These are phyloP conservation scores for Clarireedia monteithiana DNA, from an alignment of 2,329 filamentous ascomycete species.

Conservation along the genomic window DNA sequence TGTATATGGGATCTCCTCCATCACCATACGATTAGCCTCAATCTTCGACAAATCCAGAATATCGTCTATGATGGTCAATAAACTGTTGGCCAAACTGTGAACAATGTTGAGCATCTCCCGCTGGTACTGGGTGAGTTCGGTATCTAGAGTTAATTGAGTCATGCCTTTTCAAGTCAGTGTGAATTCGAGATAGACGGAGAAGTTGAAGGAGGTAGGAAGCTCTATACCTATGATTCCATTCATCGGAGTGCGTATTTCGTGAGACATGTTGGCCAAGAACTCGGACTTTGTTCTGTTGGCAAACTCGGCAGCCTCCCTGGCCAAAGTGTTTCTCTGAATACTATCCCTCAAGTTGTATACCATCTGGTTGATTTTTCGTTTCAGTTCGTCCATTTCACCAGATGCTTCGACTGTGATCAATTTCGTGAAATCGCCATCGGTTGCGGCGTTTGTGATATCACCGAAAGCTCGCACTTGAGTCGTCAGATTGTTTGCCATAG, in stretches of 20 bases:
- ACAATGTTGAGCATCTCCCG: constrained; percentile 98
- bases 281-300: constrained; percentile 98
- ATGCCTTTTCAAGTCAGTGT: constrained; percentile 32
- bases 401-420: constrained; percentile 95
- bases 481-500: constrained; percentile 60
- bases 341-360: constrained; percentile 90
- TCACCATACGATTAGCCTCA: constrained; percentile 94
- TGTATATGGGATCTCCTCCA: constrained; percentile 96
- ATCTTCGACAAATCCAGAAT: constrained; percentile 72
- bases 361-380: constrained; percentile 99
- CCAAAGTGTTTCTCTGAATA: constrained; percentile 93
- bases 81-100: constrained; percentile 89
- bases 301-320: constrained; percentile 89
- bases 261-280: constrained; percentile 97
- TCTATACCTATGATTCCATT: constrained; percentile 25
- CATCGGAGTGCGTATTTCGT: constrained; percentile 85
- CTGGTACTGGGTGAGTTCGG: constrained; percentile 88
- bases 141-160: constrained; percentile 94
- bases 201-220: no score
- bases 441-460: constrained; percentile 96
- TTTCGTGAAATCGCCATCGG: constrained; percentile 94
- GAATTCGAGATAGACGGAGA: no score
- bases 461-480: constrained; percentile 97
- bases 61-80: constrained; percentile 93
- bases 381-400: constrained; percentile 98